Evolutionary conservation across 1,284 basidiomycete species (phyloP).

Genomic region (Ceratobasidium sp.): DNA sequence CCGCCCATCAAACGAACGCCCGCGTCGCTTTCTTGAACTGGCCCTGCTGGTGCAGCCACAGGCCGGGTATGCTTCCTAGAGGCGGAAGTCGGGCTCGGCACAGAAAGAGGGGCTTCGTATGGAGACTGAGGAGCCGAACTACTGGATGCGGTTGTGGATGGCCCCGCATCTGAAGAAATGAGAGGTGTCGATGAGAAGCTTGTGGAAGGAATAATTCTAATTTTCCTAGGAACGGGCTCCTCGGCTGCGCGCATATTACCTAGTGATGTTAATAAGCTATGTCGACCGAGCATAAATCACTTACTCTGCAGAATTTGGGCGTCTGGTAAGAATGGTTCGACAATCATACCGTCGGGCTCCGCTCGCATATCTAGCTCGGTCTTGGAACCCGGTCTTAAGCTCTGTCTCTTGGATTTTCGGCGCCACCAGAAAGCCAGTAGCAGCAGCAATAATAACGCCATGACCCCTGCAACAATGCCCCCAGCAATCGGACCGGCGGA

Average conservation of each 20-base stretch:
- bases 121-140: background rate
- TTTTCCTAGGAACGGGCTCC: background rate
- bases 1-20: constrained; percentile 14
- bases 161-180: background rate
- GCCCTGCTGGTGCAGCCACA: background rate
- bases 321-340: constrained; percentile 18
- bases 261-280: background rate
- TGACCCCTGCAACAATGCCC: constrained; percentile 16
- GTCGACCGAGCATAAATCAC: background rate
- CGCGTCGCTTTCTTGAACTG: constrained; percentile 28
- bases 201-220: background rate
- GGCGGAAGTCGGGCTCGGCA: background rate
- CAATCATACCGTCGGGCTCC: background rate
- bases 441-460: constrained; percentile 8
- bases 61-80: constrained; percentile 2
- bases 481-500: constrained; percentile 11
- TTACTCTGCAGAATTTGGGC: background rate
- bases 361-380: background rate
- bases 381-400: background rate
- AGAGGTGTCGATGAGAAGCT: background rate
- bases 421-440: constrained; percentile 1
- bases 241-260: background rate
- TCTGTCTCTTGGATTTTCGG: background rate
- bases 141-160: background rate
- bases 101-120: background rate